These are phyloP conservation scores for Cladophialophora psammophila DNA, from an alignment of 2,329 filamentous ascomycete genomes.

Conservation along the genomic window DNA sequence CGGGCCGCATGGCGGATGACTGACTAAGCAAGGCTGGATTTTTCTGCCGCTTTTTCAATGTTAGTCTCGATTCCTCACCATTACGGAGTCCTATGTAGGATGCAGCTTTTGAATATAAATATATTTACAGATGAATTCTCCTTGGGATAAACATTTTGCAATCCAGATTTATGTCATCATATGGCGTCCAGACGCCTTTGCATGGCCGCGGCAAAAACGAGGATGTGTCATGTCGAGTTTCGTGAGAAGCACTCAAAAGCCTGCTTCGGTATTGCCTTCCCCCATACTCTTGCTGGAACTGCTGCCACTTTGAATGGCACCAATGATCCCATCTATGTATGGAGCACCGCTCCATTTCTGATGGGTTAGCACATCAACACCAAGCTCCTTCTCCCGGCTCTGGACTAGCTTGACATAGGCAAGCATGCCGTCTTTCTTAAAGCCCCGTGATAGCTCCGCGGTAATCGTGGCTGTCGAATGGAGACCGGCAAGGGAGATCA, in stretches of 20 bases:
- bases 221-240: background rate
- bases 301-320: constrained; percentile 89
- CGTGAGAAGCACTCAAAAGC: constrained; percentile 31
- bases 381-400: constrained; percentile 84
- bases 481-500: constrained; percentile 70
- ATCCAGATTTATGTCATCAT: background rate
- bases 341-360: constrained; percentile 78
- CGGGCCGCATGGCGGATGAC: background rate
- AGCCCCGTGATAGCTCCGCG: constrained; percentile 78
- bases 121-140: constrained; percentile 1
- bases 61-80: background rate
- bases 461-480: constrained; percentile 70
- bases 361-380: constrained; percentile 91
- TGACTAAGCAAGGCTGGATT: constrained; percentile 3
- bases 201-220: background rate
- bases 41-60: background rate
- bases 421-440: constrained; percentile 92
- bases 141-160: background rate
- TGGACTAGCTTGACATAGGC: constrained; percentile 97
- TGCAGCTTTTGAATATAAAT: constrained; percentile 6
- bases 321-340: constrained; percentile 88
- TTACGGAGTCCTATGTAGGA: background rate
- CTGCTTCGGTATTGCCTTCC: constrained; percentile 83
- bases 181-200: background rate
- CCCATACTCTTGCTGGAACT: constrained; percentile 93